Evolutionary conservation across 371 early-diverging fungal species (phyloP), one percentile per base, ranked within the genome.

Genomic region (Actinomortierella wolfii): DNA sequence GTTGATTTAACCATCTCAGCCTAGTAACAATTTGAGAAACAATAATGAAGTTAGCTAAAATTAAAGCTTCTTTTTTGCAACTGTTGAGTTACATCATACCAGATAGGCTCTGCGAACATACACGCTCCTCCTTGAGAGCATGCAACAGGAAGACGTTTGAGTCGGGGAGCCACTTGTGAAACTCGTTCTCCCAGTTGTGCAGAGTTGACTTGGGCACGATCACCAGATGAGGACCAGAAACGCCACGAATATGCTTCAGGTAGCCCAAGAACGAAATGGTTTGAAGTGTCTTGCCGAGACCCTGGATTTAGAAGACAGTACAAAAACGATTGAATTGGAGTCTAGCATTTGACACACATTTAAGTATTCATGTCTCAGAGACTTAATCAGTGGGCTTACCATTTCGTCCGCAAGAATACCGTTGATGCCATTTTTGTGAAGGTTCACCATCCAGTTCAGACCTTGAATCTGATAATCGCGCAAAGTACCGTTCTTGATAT

Each of bases 321-420:
- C 13, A 20, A 44, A 3, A 44, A 6, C 20, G 44, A 13, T 44
- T 44, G 20, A 4, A 44, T 44, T 15, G 13, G 20, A 7, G 9
- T 7, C 20, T 44, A n/a, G 2, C 13, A 15, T 3, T 44, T 44
- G 5, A 3, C 20, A 20, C 44, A 41, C 44, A 44, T 15, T 15
- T 13, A 13, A 4, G n/a, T 13, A 3, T 44, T 44, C 11, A 18
- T 47, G 18, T 34, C 34, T 34, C 34, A 34, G 34, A 34, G 28
- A 50, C 26, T 41, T 49, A 28, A 42, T 44, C n/a, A 23, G 28
- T 42, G 15, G 6, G n/a, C 51, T 43, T 81, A 92, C 94, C 99
- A 99, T 99, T 81, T 99, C 99, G 82, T 99, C 99, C 29, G 99
- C 99, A 23, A 99, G 80, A 63, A 99, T 99, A 26, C 99, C 98